Evolutionary conservation across 2,329 filamentous ascomycete genomes (phyloP).

Genomic region (Alternaria longipes): DNA sequence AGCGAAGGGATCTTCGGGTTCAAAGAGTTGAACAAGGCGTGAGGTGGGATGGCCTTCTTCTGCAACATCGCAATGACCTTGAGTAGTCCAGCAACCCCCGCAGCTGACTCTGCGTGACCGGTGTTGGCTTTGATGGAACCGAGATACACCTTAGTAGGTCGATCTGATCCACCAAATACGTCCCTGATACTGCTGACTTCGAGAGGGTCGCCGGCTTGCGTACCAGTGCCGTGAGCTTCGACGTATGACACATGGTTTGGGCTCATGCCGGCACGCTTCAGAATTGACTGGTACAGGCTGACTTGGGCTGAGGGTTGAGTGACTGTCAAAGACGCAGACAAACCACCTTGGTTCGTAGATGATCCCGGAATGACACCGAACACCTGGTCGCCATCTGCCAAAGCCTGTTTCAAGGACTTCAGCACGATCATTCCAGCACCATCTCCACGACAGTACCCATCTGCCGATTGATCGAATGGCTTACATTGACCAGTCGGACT

Average conservation of each 20-base stretch:
- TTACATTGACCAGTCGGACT: conserved; percentile 60
- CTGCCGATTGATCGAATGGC: conserved; percentile 48
- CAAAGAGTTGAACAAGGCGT: conserved; percentile 25
- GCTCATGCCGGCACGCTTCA: conserved; percentile 17
- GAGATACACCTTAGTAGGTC: conserved; percentile 22
- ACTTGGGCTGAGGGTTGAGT: conserved; percentile 23
- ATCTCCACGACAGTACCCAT: conserved; percentile 65
- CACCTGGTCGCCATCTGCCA: conserved; percentile 60
- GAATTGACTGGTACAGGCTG: conserved; percentile 21
- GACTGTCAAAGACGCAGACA: conserved; percentile 24
- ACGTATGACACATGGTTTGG: conserved; percentile 22
- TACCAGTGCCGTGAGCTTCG: conserved; percentile 32
- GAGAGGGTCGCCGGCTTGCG: conserved; percentile 26
- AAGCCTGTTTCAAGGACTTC: conserved; percentile 61
- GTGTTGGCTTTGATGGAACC: conserved; percentile 48
- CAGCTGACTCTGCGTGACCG: conserved; percentile 48
- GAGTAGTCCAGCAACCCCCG: conserved; percentile 44
- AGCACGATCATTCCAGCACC: conserved; percentile 60
- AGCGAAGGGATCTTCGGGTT: conserved; percentile 30
- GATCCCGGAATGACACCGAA: conserved; percentile 53
- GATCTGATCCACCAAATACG: conserved; percentile 16
- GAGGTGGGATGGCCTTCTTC: conserved; percentile 22
- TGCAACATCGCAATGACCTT: conserved; percentile 29
- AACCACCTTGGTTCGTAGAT: conserved; percentile 24
- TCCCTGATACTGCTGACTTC: conserved; percentile 22